Evolutionary conservation across 495 filamentous ascomycete species (phyloP).

Genomic region (Pyrenopolyporus hunteri): DNA sequence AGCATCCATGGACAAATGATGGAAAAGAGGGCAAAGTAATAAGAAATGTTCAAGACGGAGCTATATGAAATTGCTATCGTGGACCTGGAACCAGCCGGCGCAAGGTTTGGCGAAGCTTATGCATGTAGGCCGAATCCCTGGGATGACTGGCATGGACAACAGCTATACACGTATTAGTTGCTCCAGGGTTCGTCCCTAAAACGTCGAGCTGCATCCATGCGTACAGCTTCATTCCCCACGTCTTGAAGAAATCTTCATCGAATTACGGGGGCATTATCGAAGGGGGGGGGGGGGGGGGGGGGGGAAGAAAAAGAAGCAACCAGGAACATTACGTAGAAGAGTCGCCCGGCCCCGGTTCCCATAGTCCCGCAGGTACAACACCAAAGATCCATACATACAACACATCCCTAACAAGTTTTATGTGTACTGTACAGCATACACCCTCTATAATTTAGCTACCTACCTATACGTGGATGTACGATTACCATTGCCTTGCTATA

Average conservation of each 20-base stretch:
- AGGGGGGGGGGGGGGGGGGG: not conserved
- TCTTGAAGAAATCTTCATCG: conserved; percentile 12
- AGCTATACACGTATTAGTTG: conserved; percentile 20
- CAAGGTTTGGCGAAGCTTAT: conserved; percentile 29
- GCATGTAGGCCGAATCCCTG: conserved; percentile 26
- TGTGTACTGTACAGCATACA: too few relatives aligned
- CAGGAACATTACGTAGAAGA: not conserved
- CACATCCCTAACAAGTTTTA: not conserved
- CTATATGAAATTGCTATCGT: conserved; percentile 16
- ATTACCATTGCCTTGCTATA: too few relatives aligned
- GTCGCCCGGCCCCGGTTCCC: conserved; percentile 9
- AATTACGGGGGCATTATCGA: not conserved
- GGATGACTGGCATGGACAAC: conserved; percentile 37
- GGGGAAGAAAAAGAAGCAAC: conserved; percentile 9
- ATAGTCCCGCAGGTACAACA: conserved; percentile 8
- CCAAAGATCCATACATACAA: conserved; percentile 2
- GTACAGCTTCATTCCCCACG: conserved; percentile 38
- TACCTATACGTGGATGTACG: too few relatives aligned
- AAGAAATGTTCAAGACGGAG: conserved; percentile 6
- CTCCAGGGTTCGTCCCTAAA: conserved; percentile 35
- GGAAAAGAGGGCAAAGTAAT: not conserved
- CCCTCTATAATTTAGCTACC: too few relatives aligned
- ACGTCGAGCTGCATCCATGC: conserved; percentile 34
- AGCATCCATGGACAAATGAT: conserved; percentile 6
- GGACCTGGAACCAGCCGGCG: conserved; percentile 32